Evolutionary conservation across 23 red algal species (phyloP).

Genomic region (Porphyridium purpureum): DNA sequence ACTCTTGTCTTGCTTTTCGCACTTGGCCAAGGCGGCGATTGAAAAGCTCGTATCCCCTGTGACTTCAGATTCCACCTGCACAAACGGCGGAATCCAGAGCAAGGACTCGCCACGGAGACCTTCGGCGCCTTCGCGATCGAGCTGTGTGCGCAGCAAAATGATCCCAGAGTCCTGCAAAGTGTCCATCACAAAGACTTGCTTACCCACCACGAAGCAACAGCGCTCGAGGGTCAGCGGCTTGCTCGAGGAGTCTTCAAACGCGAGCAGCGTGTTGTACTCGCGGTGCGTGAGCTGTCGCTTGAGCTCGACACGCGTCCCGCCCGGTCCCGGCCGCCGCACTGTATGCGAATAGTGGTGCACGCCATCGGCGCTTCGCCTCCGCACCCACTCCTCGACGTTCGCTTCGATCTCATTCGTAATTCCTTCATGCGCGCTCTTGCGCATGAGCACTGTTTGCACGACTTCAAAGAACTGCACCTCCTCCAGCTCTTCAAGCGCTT

Average conservation of each 20-base stretch:
- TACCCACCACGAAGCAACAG: background rate
- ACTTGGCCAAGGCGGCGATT: background rate
- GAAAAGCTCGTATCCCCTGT: background rate
- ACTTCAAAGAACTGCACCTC: conserved; percentile 34
- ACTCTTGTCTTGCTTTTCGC: no score
- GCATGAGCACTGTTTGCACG: conserved; percentile 38
- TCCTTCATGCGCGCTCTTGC: background rate
- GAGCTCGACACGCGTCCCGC: conserved; percentile 3
- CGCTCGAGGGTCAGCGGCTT: background rate
- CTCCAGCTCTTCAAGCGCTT: conserved; percentile 1
- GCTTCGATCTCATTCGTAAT: conserved; percentile 1
- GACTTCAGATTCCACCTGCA: conserved; percentile 1
- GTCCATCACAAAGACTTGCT: background rate
- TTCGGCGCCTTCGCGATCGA: background rate
- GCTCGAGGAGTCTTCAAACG: conserved; percentile 1
- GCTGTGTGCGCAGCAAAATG: background rate
- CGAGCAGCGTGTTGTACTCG: conserved; percentile 6
- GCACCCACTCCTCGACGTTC: conserved; percentile 33
- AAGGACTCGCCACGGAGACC: no score
- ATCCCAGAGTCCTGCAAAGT: background rate
- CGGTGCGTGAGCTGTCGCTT: conserved; percentile 3
- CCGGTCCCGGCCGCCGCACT: conserved; percentile 9
- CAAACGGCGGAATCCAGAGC: background rate
- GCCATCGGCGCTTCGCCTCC: conserved; percentile 29
- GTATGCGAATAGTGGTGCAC: conserved; percentile 36